Conservation (phyloP, 352 stramenopile species). For the Achlya hypogyna region DNA sequence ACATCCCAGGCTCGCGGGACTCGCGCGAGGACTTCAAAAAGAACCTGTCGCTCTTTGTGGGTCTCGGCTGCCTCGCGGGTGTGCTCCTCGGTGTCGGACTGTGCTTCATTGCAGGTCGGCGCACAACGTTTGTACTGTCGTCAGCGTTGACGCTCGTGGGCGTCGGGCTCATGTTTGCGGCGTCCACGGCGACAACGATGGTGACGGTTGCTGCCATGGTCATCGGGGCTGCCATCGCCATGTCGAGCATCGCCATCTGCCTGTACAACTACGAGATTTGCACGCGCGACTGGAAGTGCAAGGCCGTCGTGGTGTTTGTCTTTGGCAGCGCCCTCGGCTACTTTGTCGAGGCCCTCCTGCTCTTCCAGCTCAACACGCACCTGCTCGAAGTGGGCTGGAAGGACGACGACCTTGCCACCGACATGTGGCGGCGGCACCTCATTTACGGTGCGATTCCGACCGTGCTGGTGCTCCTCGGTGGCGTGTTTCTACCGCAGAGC, state of each 20-base stretch:
- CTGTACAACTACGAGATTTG: conserved; percentile 86
- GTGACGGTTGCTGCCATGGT: conserved; percentile 64
- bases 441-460: conserved; percentile 63
- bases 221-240: conserved; percentile 52
- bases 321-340: conserved; percentile 57
- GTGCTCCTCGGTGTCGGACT: conserved; percentile 39
- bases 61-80: conserved; percentile 40
- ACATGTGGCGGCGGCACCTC: conserved; percentile 77
- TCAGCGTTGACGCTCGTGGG: conserved; percentile 53
- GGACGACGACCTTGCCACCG: conserved; percentile 53
- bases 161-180: conserved; percentile 55
- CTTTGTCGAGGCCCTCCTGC: conserved; percentile 64
- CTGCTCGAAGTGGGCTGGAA: conserved; percentile 49
- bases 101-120: conserved; percentile 51
- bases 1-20: too few species aligned
- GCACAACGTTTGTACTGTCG: conserved; percentile 48
- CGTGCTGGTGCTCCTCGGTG: conserved; percentile 42
- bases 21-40: conserved; percentile 50
- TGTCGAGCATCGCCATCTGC: conserved; percentile 63
- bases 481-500: conserved; percentile 65
- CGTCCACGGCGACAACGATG: conserved; percentile 37
- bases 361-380: conserved; percentile 63
- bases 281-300: conserved; percentile 79
- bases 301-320: conserved; percentile 79
- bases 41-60: conserved; percentile 65